A percentile compares a stretch with the other conserved stretches of the same genome.
Conservation (phyloP, 1,139 yeast genomes). For the Geotrichum siamense region DNA sequence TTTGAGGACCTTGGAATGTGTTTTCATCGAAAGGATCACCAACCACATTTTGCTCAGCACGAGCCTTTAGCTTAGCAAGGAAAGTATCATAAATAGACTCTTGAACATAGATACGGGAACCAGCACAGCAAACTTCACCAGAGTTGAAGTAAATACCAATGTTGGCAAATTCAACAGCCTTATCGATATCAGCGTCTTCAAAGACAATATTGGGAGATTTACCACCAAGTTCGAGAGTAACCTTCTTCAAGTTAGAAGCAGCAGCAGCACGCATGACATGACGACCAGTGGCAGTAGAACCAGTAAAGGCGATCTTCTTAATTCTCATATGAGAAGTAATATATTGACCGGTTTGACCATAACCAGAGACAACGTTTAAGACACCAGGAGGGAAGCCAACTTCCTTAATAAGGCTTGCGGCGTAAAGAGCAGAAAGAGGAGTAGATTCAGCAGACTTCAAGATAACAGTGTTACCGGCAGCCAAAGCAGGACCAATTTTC, state of each 20-base stretch:
- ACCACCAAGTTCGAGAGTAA: slow-evolving; percentile 78
- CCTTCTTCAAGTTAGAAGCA: slow-evolving; percentile 60
- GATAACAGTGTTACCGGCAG: slow-evolving; percentile 70
- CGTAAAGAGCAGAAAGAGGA: slow-evolving; percentile 64
- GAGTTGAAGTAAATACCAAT: slow-evolving; percentile 65
- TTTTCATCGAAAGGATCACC: slow-evolving; percentile 73
- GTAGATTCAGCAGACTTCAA: slow-evolving; percentile 75
- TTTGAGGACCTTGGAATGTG: slow-evolving; percentile 81
- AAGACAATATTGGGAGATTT: slow-evolving; percentile 75
- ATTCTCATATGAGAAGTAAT: slow-evolving; percentile 61
- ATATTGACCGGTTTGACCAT: slow-evolving; percentile 71
- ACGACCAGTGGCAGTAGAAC: slow-evolving; percentile 78
- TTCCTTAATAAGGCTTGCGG: slow-evolving; percentile 52
- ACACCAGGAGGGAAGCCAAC: slow-evolving; percentile 79
- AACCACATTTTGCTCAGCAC: slow-evolving; percentile 43
- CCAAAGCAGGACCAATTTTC: slow-evolving; percentile 77
- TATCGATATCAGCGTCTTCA: slow-evolving; percentile 59
- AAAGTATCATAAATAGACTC: slow-evolving; percentile 64
- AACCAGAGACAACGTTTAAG: slow-evolving; percentile 64
- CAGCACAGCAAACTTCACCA: slow-evolving; percentile 84
- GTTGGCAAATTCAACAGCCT: slow-evolving; percentile 51
- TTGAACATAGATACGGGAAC: slow-evolving; percentile 73
- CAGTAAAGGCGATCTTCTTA: slow-evolving; percentile 79
- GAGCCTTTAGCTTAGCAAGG: slow-evolving; percentile 46
- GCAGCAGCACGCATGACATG: slow-evolving; percentile 68